These are phyloP conservation scores for Diutina ranongensis DNA, from an alignment of 1,139 yeast species.

Conservation along the genomic window DNA sequence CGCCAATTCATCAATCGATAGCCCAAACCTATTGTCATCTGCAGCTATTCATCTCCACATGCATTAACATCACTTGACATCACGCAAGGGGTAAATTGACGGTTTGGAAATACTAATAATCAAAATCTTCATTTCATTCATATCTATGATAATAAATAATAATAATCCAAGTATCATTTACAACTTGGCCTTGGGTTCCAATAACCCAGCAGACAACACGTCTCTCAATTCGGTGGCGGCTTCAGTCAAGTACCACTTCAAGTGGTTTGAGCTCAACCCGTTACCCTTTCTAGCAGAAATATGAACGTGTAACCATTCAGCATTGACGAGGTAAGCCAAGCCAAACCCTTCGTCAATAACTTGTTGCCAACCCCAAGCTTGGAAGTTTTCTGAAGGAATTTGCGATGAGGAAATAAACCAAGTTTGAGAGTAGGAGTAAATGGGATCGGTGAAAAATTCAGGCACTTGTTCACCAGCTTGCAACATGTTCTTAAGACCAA, in stretches of 20 bases:
- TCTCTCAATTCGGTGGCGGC: constrained; percentile 78
- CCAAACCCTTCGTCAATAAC: constrained; percentile 93
- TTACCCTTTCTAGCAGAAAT: constrained; percentile 65
- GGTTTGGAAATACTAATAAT: background rate
- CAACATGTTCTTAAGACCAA: constrained; percentile 74
- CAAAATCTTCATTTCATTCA: background rate
- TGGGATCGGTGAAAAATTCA: constrained; percentile 64
- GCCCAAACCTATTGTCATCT: background rate
- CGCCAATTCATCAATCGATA: too few relatives aligned
- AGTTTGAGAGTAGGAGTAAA: constrained; percentile 60
- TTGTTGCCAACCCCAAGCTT: constrained; percentile 95
- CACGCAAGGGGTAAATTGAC: background rate
- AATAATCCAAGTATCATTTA: too few relatives aligned
- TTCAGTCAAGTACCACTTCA: constrained; percentile 61
- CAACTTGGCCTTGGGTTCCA: constrained; percentile 28
- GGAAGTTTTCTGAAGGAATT: constrained; percentile 76
- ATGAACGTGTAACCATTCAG: constrained; percentile 78
- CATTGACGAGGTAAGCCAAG: constrained; percentile 84
- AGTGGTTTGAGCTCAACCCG: constrained; percentile 54
- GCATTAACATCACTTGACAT: background rate
- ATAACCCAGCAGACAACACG: constrained; percentile 34
- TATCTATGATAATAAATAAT: background rate
- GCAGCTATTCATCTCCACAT: background rate
- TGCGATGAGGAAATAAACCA: constrained; percentile 92
- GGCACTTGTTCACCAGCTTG: constrained; percentile 53